phyloP scores from a whole-genome alignment of 2,329 filamentous ascomycete species.

The Colletotrichum zoysiae region DNA sequence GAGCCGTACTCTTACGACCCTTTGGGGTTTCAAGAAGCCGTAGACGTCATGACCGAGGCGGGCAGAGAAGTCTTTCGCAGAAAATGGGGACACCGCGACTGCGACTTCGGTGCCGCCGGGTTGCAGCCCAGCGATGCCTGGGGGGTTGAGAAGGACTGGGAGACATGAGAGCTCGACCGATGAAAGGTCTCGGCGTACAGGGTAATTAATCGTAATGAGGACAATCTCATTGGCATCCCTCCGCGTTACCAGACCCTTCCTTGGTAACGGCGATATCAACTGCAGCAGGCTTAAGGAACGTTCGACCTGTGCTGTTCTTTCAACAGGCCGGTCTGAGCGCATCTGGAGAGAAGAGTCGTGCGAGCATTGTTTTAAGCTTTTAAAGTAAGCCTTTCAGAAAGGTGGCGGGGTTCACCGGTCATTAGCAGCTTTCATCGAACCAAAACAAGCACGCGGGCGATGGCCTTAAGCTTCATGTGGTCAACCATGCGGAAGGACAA shows the following conservation, averaged over 20 bases:
- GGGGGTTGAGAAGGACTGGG: constrained; percentile 59
- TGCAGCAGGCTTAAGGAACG: not conserved
- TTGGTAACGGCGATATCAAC: too few species aligned
- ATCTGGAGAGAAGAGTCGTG: too few species aligned
- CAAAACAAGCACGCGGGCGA: not conserved
- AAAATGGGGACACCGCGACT: constrained; percentile 62
- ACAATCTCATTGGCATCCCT: not conserved
- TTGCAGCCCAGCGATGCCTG: constrained; percentile 59
- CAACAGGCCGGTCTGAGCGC: too few species aligned
- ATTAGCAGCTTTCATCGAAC: too few species aligned
- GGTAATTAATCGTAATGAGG: not conserved
- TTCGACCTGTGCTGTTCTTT: not conserved
- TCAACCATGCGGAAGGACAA: not conserved
- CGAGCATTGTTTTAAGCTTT: not conserved
- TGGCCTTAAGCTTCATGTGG: not conserved
- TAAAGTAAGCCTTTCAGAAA: too few species aligned
- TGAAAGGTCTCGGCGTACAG: not conserved
- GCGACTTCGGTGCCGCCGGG: constrained; percentile 54
- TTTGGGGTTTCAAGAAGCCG: constrained; percentile 57
- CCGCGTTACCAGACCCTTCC: not conserved
- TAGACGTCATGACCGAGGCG: constrained; percentile 60
- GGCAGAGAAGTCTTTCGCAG: constrained; percentile 55
- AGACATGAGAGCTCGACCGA: not conserved
- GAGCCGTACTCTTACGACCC: constrained; percentile 66
- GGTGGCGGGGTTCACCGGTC: too few species aligned